phyloP scores from a whole-genome alignment of 1,284 basidiomycete species.

The Exobasidium rhododendri region DNA sequence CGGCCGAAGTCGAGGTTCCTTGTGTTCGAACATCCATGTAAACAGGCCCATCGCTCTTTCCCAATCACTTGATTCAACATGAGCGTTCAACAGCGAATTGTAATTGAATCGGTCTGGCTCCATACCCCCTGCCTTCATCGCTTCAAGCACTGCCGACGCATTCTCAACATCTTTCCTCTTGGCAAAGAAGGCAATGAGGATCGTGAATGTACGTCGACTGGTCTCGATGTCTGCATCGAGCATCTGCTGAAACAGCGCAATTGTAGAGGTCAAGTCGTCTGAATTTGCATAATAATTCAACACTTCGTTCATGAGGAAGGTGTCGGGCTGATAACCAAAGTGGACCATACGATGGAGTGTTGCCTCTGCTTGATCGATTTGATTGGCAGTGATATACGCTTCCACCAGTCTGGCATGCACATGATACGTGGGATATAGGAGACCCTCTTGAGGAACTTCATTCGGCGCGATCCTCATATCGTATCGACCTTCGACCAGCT shows the following conservation, averaged over 20 bases:
- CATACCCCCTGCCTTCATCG: constrained; percentile 56
- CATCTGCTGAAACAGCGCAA: constrained; percentile 64
- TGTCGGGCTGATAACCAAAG: not conserved
- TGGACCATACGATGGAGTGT: not conserved
- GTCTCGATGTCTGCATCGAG: constrained; percentile 59
- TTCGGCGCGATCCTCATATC: constrained; percentile 20
- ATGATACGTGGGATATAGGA: constrained; percentile 8
- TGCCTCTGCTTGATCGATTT: constrained; percentile 4
- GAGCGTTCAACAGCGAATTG: constrained; percentile 74
- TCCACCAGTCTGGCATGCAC: constrained; percentile 16
- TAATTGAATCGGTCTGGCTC: constrained; percentile 47
- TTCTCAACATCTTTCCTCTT: constrained; percentile 66
- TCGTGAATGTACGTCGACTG: constrained; percentile 60
- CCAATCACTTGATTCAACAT: constrained; percentile 80
- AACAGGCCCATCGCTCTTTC: constrained; percentile 69
- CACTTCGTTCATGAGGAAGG: constrained; percentile 6
- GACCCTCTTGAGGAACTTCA: constrained; percentile 12
- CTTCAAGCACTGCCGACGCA: constrained; percentile 68
- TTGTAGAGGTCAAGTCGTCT: constrained; percentile 56
- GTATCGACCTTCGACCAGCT: constrained; percentile 13
- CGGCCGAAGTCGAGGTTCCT: constrained; percentile 27
- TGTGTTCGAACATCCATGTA: constrained; percentile 63
- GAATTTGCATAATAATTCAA: constrained; percentile 26
- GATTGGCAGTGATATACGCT: constrained; percentile 15
- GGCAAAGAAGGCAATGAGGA: constrained; percentile 67